phyloP scores from a whole-genome alignment of 345 rosid species.

The Populus nigra region DNA sequence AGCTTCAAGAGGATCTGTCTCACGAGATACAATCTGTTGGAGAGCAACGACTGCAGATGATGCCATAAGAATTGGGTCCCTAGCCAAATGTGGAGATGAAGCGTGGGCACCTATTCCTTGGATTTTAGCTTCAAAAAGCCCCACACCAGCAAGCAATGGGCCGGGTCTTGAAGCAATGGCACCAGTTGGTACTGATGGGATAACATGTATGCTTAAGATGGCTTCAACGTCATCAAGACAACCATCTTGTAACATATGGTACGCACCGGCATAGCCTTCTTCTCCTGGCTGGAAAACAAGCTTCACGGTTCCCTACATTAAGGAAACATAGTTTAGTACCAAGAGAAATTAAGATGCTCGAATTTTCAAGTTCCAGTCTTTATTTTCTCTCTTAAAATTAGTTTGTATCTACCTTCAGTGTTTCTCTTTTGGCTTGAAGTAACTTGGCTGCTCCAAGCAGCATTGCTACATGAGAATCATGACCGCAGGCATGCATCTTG shows the following conservation, averaged over 20 bases:
- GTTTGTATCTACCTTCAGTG: slow-evolving; percentile 42
- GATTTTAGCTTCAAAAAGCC: slow-evolving; percentile 47
- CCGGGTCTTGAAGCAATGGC: slow-evolving; percentile 57
- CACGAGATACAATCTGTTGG: slow-evolving; percentile 73
- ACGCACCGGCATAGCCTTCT: slow-evolving; percentile 67
- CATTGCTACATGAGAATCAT: slow-evolving; percentile 74
- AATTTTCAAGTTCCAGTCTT: background rate
- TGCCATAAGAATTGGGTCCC: slow-evolving; percentile 67
- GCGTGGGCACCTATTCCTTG: slow-evolving; percentile 67
- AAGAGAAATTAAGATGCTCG: background rate
- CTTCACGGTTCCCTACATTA: slow-evolving; percentile 58
- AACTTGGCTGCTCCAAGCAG: slow-evolving; percentile 76
- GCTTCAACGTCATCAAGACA: slow-evolving; percentile 54
- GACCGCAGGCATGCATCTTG: slow-evolving; percentile 80
- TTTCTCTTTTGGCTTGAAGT: slow-evolving; percentile 43
- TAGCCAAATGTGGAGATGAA: slow-evolving; percentile 47
- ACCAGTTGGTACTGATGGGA: slow-evolving; percentile 49
- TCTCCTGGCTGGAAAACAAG: slow-evolving; percentile 84
- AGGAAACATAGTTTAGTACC: background rate
- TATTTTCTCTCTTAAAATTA: background rate
- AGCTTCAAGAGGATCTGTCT: slow-evolving; percentile 62
- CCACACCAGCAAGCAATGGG: slow-evolving; percentile 60
- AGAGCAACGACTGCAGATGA: slow-evolving; percentile 57
- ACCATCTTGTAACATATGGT: slow-evolving; percentile 60
- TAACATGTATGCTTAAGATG: slow-evolving; percentile 54